A percentile compares a stretch with the other conserved stretches of the same genome.
phyloP scores from a whole-genome alignment of 2,329 filamentous ascomycete species.

The Emergomyces orientalis region DNA sequence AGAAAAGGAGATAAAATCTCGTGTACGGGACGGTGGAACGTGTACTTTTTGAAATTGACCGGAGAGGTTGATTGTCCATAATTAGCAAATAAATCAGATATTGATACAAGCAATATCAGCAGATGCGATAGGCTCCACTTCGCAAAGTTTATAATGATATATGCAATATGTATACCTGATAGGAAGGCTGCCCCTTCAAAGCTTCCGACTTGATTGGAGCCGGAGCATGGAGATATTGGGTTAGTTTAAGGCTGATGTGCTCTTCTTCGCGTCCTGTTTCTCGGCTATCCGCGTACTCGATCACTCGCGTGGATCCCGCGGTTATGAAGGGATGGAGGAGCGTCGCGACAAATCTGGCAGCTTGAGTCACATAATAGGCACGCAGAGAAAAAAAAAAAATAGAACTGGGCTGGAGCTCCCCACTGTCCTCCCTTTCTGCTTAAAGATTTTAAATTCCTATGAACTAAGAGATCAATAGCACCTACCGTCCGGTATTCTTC shows the following conservation, averaged over 20 bases:
- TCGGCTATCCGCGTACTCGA: conserved; percentile 33
- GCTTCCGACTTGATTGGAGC: conserved; percentile 33
- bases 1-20: conserved; percentile 40
- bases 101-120: background rate
- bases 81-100: background rate
- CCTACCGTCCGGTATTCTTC: conserved; percentile 33
- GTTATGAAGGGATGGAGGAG: conserved; percentile 46
- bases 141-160: background rate
- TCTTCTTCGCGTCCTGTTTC: conserved; percentile 30
- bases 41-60: conserved; percentile 18
- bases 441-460: background rate
- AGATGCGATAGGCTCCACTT: background rate
- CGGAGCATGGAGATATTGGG: conserved; percentile 38
- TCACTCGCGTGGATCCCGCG: conserved; percentile 31
- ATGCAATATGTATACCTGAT: conserved; percentile 25
- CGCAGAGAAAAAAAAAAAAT: background rate
- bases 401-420: background rate
- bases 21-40: conserved; percentile 41
- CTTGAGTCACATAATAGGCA: conserved; percentile 1
- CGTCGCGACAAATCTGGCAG: conserved; percentile 37
- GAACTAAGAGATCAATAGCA: conserved; percentile 13
- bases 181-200: conserved; percentile 25
- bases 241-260: conserved; percentile 31
- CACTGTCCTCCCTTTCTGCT: background rate
- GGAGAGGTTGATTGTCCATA: background rate